Conservation (phyloP, 129 eudicot genomes). For the Ambrosia artemisiifolia region DNA sequence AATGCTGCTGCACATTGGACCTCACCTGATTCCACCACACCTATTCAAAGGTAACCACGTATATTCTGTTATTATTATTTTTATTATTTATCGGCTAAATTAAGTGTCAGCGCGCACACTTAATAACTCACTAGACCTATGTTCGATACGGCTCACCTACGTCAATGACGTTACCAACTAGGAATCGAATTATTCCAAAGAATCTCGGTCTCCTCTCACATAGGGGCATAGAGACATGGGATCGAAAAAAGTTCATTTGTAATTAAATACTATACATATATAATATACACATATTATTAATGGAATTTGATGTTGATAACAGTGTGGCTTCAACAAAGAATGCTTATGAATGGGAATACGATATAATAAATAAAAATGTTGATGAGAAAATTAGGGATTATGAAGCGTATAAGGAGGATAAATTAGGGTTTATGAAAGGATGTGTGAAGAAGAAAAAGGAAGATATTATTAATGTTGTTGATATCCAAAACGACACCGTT, state of each 20-base stretch:
- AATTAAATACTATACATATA: not conserved
- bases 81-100: no score
- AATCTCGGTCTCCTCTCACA: no score
- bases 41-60: slow-evolving; percentile 33
- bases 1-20: slow-evolving; percentile 30
- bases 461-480: slow-evolving; percentile 30
- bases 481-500: slow-evolving; percentile 8
- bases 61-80: no score
- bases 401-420: not conserved
- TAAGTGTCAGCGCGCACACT: no score
- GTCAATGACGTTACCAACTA: no score
- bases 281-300: not conserved
- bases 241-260: no score
- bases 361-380: not conserved
- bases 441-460: slow-evolving; percentile 24
- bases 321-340: slow-evolving; percentile 9
- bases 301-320: slow-evolving; percentile 6
- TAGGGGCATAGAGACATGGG: no score
- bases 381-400: not conserved
- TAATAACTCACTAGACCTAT: no score
- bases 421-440: slow-evolving; percentile 20
- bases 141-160: no score
- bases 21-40: slow-evolving; percentile 21
- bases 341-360: not conserved
- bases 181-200: no score